A percentile compares a stretch with the other conserved stretches of the same genome.
phyloP scores from a whole-genome alignment of 306 rosid species.

The Delonix regia region DNA sequence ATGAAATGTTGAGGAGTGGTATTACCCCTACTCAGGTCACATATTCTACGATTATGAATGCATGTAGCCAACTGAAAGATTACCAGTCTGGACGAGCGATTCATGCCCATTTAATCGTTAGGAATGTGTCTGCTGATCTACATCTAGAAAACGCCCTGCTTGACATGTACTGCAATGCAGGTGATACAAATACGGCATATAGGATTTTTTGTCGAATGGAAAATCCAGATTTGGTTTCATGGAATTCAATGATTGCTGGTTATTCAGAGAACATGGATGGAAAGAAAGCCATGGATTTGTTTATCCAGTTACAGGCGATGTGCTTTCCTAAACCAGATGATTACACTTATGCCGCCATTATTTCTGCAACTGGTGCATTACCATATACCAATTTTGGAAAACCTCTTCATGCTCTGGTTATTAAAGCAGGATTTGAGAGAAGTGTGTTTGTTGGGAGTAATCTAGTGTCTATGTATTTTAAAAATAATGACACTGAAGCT shows the following conservation, averaged over 20 bases:
- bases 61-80: constrained; percentile 57
- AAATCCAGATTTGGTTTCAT: constrained; percentile 67
- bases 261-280: constrained; percentile 65
- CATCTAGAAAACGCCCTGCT: constrained; percentile 72
- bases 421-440: constrained; percentile 58
- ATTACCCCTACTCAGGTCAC: constrained; percentile 63
- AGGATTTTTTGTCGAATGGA: constrained; percentile 54
- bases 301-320: constrained; percentile 48
- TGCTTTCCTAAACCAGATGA: constrained; percentile 63
- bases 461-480: constrained; percentile 76
- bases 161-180: constrained; percentile 79
- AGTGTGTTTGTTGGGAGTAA: constrained; percentile 74
- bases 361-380: constrained; percentile 54
- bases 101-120: constrained; percentile 62
- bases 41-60: constrained; percentile 68
- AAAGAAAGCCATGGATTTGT: constrained; percentile 59
- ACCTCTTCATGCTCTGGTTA: constrained; percentile 73
- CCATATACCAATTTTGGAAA: constrained; percentile 54
- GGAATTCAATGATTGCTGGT: constrained; percentile 90
- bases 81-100: constrained; percentile 54
- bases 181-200: constrained; percentile 53
- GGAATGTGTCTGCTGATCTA: constrained; percentile 55
- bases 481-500: constrained; percentile 57
- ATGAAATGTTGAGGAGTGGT: constrained; percentile 57
- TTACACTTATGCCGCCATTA: constrained; percentile 67